A percentile compares a stretch with the other conserved stretches of the same genome.
These are phyloP conservation scores for Exophiala aquamarina DNA, from an alignment of 2,329 filamentous ascomycete genomes.

Conservation along the genomic window DNA sequence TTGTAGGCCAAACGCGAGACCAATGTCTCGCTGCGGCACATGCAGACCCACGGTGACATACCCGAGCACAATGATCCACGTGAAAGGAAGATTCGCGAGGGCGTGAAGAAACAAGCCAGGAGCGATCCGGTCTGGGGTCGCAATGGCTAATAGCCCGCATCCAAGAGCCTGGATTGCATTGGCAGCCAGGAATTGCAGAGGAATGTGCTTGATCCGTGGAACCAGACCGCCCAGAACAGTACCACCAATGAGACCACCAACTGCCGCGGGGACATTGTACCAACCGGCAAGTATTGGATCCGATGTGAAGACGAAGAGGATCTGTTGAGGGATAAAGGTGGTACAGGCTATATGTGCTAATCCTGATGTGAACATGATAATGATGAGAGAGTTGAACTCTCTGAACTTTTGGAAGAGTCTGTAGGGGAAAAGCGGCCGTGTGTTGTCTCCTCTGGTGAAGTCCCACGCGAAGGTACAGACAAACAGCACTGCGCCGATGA, in stretches of 20 bases:
- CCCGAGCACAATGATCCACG: constrained; percentile 5
- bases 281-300: constrained; percentile 3
- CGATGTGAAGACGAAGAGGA: constrained; percentile 1
- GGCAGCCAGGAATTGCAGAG: background rate
- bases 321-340: constrained; percentile 4
- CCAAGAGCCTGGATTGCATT: constrained; percentile 5
- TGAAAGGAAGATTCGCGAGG: background rate
- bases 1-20: constrained; percentile 3
- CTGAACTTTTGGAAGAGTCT: constrained; percentile 3
- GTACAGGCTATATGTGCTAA: constrained; percentile 2
- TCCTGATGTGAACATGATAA: constrained; percentile 2
- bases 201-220: constrained; percentile 5
- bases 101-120: background rate
- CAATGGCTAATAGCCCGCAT: background rate
- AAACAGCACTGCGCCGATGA: constrained; percentile 40
- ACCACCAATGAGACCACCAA: constrained; percentile 1
- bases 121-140: background rate
- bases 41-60: constrained; percentile 3
- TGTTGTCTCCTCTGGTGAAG: constrained; percentile 22
- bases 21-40: constrained; percentile 5
- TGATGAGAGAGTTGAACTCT: constrained; percentile 4
- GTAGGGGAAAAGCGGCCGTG: constrained; percentile 3
- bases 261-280: constrained; percentile 3
- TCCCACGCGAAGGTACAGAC: constrained; percentile 40
- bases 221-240: background rate